Conservation (phyloP, 164 flowering plant species). For the Stephania yunnanensis region DNA sequence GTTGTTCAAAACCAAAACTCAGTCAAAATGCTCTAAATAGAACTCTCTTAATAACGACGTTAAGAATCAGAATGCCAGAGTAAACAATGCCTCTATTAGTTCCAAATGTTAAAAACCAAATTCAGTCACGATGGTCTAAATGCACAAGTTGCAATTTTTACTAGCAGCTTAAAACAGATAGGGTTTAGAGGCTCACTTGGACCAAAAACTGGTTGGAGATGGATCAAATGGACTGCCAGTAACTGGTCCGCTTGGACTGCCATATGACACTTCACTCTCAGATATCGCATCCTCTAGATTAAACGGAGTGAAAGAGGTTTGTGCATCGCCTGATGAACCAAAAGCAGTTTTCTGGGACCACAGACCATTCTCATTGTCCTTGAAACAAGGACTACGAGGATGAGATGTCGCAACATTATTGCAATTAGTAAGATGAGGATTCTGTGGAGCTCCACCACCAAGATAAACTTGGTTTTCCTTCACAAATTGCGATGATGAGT, state of each 20-base stretch:
- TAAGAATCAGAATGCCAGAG: too few relatives aligned
- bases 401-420: constrained; percentile 41
- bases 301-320: constrained; percentile 30
- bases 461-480: constrained; percentile 41
- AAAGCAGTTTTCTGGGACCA: constrained; percentile 50
- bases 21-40: background rate
- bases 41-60: too few relatives aligned
- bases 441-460: constrained; percentile 39
- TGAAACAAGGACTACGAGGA: constrained; percentile 25
- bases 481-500: constrained; percentile 43
- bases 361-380: constrained; percentile 41
- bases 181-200: constrained; percentile 51
- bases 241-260: constrained; percentile 41
- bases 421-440: constrained; percentile 34
- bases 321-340: constrained; percentile 38
- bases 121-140: background rate
- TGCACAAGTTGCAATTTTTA: background rate
- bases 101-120: background rate
- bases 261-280: constrained; percentile 41
- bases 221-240: constrained; percentile 33
- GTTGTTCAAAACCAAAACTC: background rate
- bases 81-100: background rate
- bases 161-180: background rate
- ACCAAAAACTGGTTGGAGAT: constrained; percentile 51
- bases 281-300: constrained; percentile 33